Percentiles rank a stretch among this genome's conserved stretches.
These are phyloP conservation scores for Dictyostelium brefeldianum DNA, from an alignment of 78 protist genomes.

Conservation along the genomic window DNA sequence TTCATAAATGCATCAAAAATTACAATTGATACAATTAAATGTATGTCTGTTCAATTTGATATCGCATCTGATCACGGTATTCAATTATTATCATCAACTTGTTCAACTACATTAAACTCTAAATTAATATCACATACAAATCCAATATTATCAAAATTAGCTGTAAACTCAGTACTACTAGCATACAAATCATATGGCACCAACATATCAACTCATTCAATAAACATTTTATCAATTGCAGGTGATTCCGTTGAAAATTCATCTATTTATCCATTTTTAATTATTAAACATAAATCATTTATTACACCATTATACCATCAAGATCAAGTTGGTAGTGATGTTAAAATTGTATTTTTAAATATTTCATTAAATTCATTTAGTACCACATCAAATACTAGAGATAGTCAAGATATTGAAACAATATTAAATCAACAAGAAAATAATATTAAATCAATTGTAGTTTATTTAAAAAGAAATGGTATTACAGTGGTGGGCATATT, in stretches of 20 bases:
- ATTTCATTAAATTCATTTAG: neutral
- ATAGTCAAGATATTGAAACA: neutral
- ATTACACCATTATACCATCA: constrained; percentile 11
- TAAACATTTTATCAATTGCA: constrained; percentile 7
- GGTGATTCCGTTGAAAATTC: constrained; percentile 44
- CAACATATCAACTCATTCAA: constrained; percentile 27
- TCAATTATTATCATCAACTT: neutral
- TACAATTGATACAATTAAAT: constrained; percentile 16
- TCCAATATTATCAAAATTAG: constrained; percentile 49
- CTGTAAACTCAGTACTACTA: constrained; percentile 43
- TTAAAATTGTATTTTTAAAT: constrained; percentile 27
- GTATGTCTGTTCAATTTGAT: constrained; percentile 10
- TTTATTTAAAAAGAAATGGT: constrained; percentile 33
- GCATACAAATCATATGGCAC: neutral
- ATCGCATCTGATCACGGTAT: constrained; percentile 13
- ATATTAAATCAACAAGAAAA: constrained; percentile 23
- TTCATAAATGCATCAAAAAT: constrained; percentile 39
- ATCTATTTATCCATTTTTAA: neutral
- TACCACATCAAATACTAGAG: no score
- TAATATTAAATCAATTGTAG: constrained; percentile 31
- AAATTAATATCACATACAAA: constrained; percentile 65
- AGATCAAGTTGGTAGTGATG: neutral
- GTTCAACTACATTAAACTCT: constrained; percentile 60
- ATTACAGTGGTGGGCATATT: constrained; percentile 16
- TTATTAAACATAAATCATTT: neutral